These are phyloP conservation scores for Lentinus tigrinus DNA, from an alignment of 768 basidiomycete species.

Conservation along the genomic window DNA sequence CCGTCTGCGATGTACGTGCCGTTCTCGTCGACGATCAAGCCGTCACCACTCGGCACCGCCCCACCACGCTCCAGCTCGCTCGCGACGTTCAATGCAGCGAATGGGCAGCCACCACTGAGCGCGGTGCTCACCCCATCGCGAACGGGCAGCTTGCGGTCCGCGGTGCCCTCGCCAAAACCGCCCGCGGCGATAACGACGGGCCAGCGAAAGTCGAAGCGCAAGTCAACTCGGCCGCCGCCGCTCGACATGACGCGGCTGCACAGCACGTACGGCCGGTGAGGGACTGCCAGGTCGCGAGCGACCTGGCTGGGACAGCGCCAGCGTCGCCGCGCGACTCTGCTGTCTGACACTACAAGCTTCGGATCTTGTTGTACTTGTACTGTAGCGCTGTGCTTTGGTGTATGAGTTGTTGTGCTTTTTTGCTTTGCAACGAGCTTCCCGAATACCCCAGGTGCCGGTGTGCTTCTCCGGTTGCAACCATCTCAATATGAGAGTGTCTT, in stretches of 20 bases:
- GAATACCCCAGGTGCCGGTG: too few relatives aligned
- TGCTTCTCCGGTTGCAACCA: too few relatives aligned
- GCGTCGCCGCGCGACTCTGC: slow-evolving; percentile 14
- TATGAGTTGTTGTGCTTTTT: not conserved
- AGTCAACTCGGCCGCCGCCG: slow-evolving; percentile 14
- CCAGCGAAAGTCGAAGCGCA: slow-evolving; percentile 12
- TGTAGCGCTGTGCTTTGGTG: not conserved
- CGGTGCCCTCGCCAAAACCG: slow-evolving; percentile 10
- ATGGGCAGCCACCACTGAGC: slow-evolving; percentile 11
- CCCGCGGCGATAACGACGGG: not conserved
- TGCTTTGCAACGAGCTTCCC: not conserved
- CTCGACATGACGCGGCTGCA: slow-evolving; percentile 18
- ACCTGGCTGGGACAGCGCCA: slow-evolving; percentile 2
- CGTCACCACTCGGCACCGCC: slow-evolving; percentile 9
- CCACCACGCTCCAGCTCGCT: slow-evolving; percentile 18
- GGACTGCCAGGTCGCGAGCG: slow-evolving; percentile 6
- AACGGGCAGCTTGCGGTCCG: slow-evolving; percentile 3
- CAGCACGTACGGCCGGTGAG: slow-evolving; percentile 15
- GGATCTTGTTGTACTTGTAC: slow-evolving; percentile 7
- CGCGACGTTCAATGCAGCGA: slow-evolving; percentile 4
- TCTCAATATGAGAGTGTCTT: too few relatives aligned
- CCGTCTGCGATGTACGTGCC: slow-evolving; percentile 17
- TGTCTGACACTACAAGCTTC: slow-evolving; percentile 1
- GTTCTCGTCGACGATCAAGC: slow-evolving; percentile 19
- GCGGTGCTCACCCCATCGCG: slow-evolving; percentile 7